A percentile compares a stretch with the other conserved stretches of the same genome.
Conservation (phyloP, 192 early-diverging fungal genomes). For the Neocallimastix lanati region DNA sequence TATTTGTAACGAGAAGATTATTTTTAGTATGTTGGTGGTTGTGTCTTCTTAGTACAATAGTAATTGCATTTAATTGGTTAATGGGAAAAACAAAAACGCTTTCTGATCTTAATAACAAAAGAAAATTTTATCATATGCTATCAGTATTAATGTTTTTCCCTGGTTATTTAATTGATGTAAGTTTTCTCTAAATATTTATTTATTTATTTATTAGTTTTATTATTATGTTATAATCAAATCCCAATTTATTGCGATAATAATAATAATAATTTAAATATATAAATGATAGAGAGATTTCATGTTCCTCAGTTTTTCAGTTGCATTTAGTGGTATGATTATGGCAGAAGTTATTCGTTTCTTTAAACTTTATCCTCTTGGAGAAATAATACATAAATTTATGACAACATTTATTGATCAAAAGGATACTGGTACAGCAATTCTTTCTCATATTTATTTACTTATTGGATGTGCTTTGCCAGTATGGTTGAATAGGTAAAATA, state of each 20-base stretch:
- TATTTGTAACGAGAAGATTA: background rate
- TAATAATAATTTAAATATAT: no score
- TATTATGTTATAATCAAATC: slow-evolving; percentile 5
- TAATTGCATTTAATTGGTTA: background rate
- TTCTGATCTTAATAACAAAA: slow-evolving; percentile 35
- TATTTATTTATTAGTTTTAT: background rate
- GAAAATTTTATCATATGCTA: slow-evolving; percentile 74
- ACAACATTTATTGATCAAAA: slow-evolving; percentile 64
- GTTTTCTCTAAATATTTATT: background rate
- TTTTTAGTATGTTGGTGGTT: background rate
- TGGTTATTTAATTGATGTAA: slow-evolving; percentile 49
- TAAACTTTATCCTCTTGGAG: slow-evolving; percentile 44
- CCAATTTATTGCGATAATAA: no score
- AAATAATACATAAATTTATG: slow-evolving; percentile 49
- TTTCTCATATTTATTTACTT: slow-evolving; percentile 78
- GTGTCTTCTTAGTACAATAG: background rate
- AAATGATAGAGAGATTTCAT: slow-evolving; percentile 51
- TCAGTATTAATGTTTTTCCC: slow-evolving; percentile 76
- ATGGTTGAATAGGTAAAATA: slow-evolving; percentile 52
- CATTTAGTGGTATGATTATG: slow-evolving; percentile 47
- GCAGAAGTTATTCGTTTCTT: slow-evolving; percentile 66
- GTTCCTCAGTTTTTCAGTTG: slow-evolving; percentile 63
- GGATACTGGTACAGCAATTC: slow-evolving; percentile 62
- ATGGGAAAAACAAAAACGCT: slow-evolving; percentile 3
- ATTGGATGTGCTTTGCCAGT: slow-evolving; percentile 78